These are phyloP conservation scores for Bombardia bombarda DNA, from an alignment of 495 filamentous ascomycete genomes.

Conservation along the genomic window DNA sequence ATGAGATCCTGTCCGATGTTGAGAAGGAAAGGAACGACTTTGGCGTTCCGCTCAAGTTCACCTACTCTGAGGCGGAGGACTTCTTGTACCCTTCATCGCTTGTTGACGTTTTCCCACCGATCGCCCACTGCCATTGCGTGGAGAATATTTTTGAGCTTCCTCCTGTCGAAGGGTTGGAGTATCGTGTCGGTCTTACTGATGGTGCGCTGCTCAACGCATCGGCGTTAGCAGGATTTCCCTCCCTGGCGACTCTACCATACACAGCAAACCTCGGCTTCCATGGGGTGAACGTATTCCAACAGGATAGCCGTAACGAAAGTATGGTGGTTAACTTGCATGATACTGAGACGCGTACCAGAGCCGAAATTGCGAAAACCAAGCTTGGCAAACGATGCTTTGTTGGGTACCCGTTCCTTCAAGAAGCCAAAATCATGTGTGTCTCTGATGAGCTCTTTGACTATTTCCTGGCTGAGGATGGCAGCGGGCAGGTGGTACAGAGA, in stretches of 20 bases:
- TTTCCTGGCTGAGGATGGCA: constrained; percentile 45
- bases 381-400: constrained; percentile 83
- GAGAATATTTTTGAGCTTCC: constrained; percentile 95
- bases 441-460: constrained; percentile 96
- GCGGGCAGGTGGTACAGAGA: constrained; percentile 52
- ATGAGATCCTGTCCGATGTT: constrained; percentile 62
- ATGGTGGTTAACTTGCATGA: constrained; percentile 83
- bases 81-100: constrained; percentile 80
- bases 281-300: constrained; percentile 92
- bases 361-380: constrained; percentile 64
- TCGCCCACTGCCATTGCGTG: constrained; percentile 79
- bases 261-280: constrained; percentile 76
- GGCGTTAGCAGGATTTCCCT: constrained; percentile 89
- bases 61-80: constrained; percentile 66
- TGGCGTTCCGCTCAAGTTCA: constrained; percentile 87
- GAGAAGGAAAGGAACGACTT: constrained; percentile 83
- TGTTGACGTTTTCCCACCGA: constrained; percentile 84
- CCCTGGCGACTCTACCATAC: constrained; percentile 73
- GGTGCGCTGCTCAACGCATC: constrained; percentile 73
- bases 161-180: constrained; percentile 81
- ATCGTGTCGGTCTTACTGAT: constrained; percentile 77
- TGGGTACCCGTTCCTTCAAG: constrained; percentile 92
- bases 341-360: constrained; percentile 59
- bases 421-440: constrained; percentile 80
- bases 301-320: constrained; percentile 93